phyloP scores from a whole-genome alignment of 108 stramenopile genomes.

The Nitzschia sp. region DNA sequence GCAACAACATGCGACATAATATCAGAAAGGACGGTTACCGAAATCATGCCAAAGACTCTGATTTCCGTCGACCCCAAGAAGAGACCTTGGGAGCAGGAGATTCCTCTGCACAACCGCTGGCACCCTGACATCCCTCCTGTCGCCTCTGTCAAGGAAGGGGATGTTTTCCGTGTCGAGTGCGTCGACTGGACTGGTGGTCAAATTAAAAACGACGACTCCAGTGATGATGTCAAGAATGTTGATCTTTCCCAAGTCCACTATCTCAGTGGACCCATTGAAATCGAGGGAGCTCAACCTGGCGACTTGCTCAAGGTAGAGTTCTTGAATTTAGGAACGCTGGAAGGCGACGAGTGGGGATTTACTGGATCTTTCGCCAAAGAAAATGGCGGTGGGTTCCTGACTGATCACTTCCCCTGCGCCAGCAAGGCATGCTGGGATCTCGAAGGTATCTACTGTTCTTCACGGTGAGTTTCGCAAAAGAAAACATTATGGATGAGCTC shows the following conservation, averaged over 20 bases:
- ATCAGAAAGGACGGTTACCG: no score
- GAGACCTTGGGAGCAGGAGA: conserved; percentile 63
- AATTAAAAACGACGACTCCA: conserved; percentile 59
- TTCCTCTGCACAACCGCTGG: conserved; percentile 69
- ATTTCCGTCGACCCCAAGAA: conserved; percentile 61
- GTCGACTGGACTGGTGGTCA: conserved; percentile 78
- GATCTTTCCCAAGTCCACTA: conserved; percentile 75
- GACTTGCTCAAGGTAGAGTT: conserved; percentile 71
- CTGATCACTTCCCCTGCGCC: conserved; percentile 63
- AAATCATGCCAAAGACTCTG: conserved; percentile 48
- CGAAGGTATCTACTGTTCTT: conserved; percentile 62
- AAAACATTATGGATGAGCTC: no score
- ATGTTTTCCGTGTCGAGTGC: conserved; percentile 66
- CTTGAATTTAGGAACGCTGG: conserved; percentile 56
- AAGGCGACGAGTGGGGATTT: conserved; percentile 72
- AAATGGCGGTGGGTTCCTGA: conserved; percentile 70
- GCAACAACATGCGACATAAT: no score
- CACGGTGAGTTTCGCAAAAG: conserved; percentile 16
- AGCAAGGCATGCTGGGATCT: conserved; percentile 73
- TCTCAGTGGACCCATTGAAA: conserved; percentile 55
- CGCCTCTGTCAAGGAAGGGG: conserved; percentile 51
- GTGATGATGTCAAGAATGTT: conserved; percentile 72
- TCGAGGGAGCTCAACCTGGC: conserved; percentile 55
- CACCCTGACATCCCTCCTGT: conserved; percentile 72
- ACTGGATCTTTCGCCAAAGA: conserved; percentile 72